Evolutionary conservation across 495 filamentous ascomycete genomes (phyloP), one percentile per base, ranked within the genome.

Genomic region (Evernia prunastri): DNA sequence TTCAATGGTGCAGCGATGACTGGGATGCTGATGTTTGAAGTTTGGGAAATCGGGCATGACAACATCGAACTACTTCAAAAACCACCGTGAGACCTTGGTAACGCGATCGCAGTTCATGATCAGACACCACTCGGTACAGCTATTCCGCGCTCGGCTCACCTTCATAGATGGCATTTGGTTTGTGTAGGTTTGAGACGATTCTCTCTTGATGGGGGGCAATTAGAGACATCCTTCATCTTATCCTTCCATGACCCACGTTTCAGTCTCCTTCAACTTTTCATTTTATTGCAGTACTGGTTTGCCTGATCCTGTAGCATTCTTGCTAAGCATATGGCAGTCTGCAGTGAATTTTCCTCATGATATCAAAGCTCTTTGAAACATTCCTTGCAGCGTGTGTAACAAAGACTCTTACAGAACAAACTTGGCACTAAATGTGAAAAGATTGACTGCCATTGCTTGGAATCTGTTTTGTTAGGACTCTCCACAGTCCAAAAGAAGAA

Each of bases 11-110:
- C 67, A 20, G 95, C 87, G 11, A 97, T 86, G 54, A 84, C 85
- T 11, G 88, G 85, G 1, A 93, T 94, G 6, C 91, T 89, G 0
- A 89, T 95, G 60, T 92, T 94, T 1, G 86, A 87, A 0, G 91
- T 95, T 68, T 93, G 90, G 1, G 90, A 91, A 61, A 96, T 92
- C n/a, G 0, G 91, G 91, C 64, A 96, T 95, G 56, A 95, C 88
- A 11, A 92, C 87, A 69, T 98, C 93, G 68, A 97, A 95, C 45
- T 91, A 86, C 68, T 88, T 87, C 64, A 97, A 80, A 82, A 42
- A 91, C 86, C 25, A 86, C 79, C 23, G 88, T 89, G 17, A 98
- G 23, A 87, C 84, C 39, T 85, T 78, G 58, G 83, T 78, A 60
- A 98, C 86, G 58, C 87, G 90, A 59, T 89, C 84, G 45, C 23